Base-by-base conservation (phyloP, 352 stramenopile species). In the Pythium phragmitis region DNA sequence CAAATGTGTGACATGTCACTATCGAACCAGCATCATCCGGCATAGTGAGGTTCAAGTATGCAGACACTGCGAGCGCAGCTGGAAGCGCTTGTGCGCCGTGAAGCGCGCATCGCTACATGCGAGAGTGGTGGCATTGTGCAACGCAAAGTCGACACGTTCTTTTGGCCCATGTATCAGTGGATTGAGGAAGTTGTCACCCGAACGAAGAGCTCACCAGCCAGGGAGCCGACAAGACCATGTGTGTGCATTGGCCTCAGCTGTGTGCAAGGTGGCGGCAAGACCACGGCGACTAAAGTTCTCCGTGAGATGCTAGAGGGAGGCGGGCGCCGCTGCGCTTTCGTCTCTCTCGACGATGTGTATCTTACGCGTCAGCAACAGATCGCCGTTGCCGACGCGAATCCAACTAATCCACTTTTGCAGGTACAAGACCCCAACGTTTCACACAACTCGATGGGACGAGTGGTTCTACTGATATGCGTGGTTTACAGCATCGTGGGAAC, bases 301-400 rank as follows among this genome's bases (percentile, higher is more conserved):
- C 73, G 91, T 62, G 69, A 89, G 51, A 74, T 85, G 52, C 56
- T 95, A 21, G 42, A 65, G 28, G 47, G 77, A 21, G 69, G 69
- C 30, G 86, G 86, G 17, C 87, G 79, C 52, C 74, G 69, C 13
- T 93, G 86, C 53, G 88, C 83, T 17, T 74, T 89, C 28, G 66
- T 96, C 51, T 96, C 88, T 21, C 61, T 94, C 30, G 88, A 96
- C 53, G 88, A 96, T 51, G 85, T 94, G 37, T 96, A 96, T 63
- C 79, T 83, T 63, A 86, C 75, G 41, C 74, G 77, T 26, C 66
- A 78, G 47, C 69, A 91, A 39, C 88, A 94, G 63, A 36, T 92
- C 12, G 75, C 68, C 2, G 68, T 96, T 3, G 86, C 88, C 2
- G 70, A 73, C 21, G 72, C 67, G 3, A 85, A 91, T 45, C 66